Evolutionary conservation across 805 yeast genomes (phyloP), one percentile per base, ranked within the genome.

Genomic region (Candida piceae): DNA sequence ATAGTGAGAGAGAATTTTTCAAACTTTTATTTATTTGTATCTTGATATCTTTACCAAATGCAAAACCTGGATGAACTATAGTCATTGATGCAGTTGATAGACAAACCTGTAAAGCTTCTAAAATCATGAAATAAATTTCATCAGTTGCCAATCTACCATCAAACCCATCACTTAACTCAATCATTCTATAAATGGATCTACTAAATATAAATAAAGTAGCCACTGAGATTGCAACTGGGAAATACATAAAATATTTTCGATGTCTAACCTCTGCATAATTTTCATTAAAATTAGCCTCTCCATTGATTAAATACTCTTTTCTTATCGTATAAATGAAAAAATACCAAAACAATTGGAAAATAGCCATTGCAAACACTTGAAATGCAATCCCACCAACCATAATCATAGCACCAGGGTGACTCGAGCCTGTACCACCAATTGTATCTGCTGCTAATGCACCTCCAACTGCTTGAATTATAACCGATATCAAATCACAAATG

Each of bases 381-480:
- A 81, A 64, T 0, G 78, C 80, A 31, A 86, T 66, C 7, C 95
- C 95, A 0, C 72, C 88, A 34, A 83, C 70, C 80, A 86, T 83
- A 28, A 80, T 53, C 53, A 76, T 64, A 1, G 80, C 67, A 11
- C 87, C 88, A 2, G 44, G 18, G 0, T 43, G 37, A 1, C 70
- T 49, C 29, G 55, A 50, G 9, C 58, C 51, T 24, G 53, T 46
- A 5, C 36, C 32, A 10, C 53, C 45, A 10, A 66, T 53, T 2
- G 72, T 66, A 1, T 55, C 50, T 32, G 80, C 78, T 2, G 84
- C 80, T 34, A 71, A 59, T 34, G 80, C 88, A 44, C 89, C 89
- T 35, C 90, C 90, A 8, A 63, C 67, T 2, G 76, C 85, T 60
- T 83, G 93, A 15, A 84, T 50, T 1, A 72, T 61, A 39, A 83